phyloP scores from a whole-genome alignment of 306 rosid species.

The Quercus glauca region DNA sequence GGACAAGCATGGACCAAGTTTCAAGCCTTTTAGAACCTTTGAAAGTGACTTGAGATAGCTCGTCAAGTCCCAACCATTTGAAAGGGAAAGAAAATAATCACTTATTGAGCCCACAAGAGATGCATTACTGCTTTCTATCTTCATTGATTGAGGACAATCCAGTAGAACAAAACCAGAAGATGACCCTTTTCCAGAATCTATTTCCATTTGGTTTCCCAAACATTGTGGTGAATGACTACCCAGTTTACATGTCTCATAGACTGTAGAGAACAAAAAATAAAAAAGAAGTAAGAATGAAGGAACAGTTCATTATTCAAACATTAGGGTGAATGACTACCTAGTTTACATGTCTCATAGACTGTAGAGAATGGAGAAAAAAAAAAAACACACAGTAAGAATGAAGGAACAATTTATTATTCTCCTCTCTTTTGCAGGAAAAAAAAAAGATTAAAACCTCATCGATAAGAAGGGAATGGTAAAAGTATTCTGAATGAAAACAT shows the following conservation, averaged over 20 bases:
- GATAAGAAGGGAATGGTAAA: neutral
- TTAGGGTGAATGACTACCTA: conserved; percentile 88
- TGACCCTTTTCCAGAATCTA: conserved; percentile 74
- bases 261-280: conserved; percentile 41
- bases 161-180: conserved; percentile 84
- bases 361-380: conserved; percentile 18
- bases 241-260: conserved; percentile 94
- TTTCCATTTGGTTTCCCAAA: conserved; percentile 88
- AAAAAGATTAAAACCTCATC: conserved; percentile 18
- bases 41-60: conserved; percentile 97
- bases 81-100: conserved; percentile 88
- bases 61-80: conserved; percentile 95
- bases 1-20: conserved; percentile 66
- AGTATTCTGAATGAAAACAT: neutral
- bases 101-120: conserved; percentile 96
- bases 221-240: conserved; percentile 90
- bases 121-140: conserved; percentile 89
- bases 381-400: conserved; percentile 5
- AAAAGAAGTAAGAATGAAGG: conserved; percentile 1
- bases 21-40: conserved; percentile 86
- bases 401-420: conserved; percentile 1
- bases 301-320: conserved; percentile 19
- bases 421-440: neutral
- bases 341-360: conserved; percentile 96
- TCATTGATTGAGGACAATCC: conserved; percentile 97